These are phyloP conservation scores for Debaryomycetaceae sp. DNA, from an alignment of 1,139 yeast species.

Conservation along the genomic window DNA sequence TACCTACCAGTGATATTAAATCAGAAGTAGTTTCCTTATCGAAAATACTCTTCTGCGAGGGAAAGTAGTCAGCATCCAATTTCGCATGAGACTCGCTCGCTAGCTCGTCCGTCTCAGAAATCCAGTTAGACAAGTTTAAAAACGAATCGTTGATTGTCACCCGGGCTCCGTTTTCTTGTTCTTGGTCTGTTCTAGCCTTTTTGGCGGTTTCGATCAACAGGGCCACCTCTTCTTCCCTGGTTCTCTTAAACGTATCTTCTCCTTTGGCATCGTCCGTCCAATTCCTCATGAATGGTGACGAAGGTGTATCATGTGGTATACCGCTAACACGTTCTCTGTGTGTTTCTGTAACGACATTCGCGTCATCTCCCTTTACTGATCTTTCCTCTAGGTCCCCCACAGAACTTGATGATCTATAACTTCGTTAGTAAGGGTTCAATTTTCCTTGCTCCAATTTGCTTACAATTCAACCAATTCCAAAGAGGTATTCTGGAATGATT, in stretches of 20 bases:
- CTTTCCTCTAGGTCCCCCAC: not conserved
- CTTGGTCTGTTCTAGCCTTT: not conserved
- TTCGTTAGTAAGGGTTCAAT: not conserved
- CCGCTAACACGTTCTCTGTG: not conserved
- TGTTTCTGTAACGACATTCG: not conserved
- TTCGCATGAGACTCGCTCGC: not conserved
- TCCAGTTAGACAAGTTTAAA: slow-evolving; percentile 24
- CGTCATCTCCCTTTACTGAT: not conserved
- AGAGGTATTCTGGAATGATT: not conserved
- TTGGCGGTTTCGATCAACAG: not conserved
- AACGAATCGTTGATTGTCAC: slow-evolving; percentile 1
- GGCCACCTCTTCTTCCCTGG: not conserved
- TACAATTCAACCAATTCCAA: not conserved
- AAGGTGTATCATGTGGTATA: not conserved
- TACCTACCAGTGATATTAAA: not conserved
- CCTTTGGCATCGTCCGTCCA: not conserved
- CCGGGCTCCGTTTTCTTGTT: not conserved
- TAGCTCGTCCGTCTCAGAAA: slow-evolving; percentile 21
- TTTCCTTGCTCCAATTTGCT: not conserved
- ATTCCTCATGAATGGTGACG: not conserved
- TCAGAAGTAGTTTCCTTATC: not conserved
- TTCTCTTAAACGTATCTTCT: not conserved
- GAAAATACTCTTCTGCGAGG: not conserved
- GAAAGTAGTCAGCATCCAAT: not conserved
- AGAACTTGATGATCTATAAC: not conserved